A percentile compares a stretch with the other conserved stretches of the same genome.
Conservation (phyloP, 495 filamentous ascomycete species). For the Annulohypoxylon stygium region DNA sequence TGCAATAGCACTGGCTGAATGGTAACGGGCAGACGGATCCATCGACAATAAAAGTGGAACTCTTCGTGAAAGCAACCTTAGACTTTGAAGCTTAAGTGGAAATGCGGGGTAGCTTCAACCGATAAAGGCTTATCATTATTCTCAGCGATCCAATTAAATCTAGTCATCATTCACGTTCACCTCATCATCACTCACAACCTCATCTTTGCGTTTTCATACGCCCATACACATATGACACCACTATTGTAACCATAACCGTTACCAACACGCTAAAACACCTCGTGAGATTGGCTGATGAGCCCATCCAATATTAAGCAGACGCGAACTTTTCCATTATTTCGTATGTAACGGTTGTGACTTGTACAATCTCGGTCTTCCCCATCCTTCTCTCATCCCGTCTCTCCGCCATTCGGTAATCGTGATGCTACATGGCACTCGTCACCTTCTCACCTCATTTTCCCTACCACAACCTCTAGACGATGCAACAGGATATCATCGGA, state of each 20-base stretch:
- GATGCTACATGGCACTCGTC: background rate
- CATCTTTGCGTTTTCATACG: background rate
- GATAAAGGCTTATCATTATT: constrained; percentile 37
- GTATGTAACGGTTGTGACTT: constrained; percentile 4
- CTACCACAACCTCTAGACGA: constrained; percentile 25
- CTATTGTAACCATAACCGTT: background rate
- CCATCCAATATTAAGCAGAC: background rate
- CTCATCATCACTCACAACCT: background rate
- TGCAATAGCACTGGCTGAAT: background rate
- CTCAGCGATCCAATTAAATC: constrained; percentile 7
- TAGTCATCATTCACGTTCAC: constrained; percentile 19
- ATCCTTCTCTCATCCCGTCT: constrained; percentile 10
- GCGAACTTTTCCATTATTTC: constrained; percentile 25
- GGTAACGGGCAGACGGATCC: background rate
- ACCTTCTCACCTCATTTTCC: background rate
- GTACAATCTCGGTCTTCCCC: constrained; percentile 28
- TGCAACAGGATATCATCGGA: constrained; percentile 43
- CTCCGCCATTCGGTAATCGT: constrained; percentile 13
- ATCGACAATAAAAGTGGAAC: background rate
- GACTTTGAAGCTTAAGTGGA: constrained; percentile 1
- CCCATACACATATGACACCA: background rate
- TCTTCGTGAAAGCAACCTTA: background rate
- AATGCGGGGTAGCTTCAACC: constrained; percentile 44
- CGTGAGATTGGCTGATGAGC: background rate
- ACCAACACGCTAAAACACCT: background rate